Evolutionary conservation across 2,329 filamentous ascomycete species (phyloP).

Genomic region (Huntiella decipiens): DNA sequence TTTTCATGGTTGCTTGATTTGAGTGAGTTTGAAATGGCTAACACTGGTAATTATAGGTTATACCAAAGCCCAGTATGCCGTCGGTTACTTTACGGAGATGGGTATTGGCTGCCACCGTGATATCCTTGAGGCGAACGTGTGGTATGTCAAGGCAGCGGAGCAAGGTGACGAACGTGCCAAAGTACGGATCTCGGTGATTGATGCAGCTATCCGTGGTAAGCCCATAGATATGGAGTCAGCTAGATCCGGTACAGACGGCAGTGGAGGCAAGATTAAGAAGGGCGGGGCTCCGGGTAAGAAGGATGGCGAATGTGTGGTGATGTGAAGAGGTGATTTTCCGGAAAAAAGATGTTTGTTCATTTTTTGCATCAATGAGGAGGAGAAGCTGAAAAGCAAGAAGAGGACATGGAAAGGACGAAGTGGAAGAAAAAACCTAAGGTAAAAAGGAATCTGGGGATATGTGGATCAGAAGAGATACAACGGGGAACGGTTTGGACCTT

Average conservation of each 20-base stretch:
- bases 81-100: slow-evolving; percentile 97
- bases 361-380: background rate
- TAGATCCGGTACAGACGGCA: slow-evolving; percentile 16
- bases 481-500: too few species aligned
- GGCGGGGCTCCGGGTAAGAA: slow-evolving; percentile 17
- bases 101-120: slow-evolving; percentile 90
- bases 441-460: too few species aligned
- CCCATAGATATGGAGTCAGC: slow-evolving; percentile 35
- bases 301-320: slow-evolving; percentile 31
- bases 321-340: slow-evolving; percentile 24
- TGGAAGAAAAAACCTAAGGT: too few species aligned
- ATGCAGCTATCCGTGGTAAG: slow-evolving; percentile 51
- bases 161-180: slow-evolving; percentile 79
- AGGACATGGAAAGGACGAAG: too few species aligned
- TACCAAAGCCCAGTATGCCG: slow-evolving; percentile 71
- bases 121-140: slow-evolving; percentile 90
- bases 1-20: background rate
- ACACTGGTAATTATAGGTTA: slow-evolving; percentile 27
- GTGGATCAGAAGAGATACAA: too few species aligned
- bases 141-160: slow-evolving; percentile 93
- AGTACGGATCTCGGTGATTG: slow-evolving; percentile 69
- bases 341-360: background rate
- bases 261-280: slow-evolving; percentile 33
- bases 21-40: background rate
- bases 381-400: too few species aligned